Evolutionary conservation across 2,329 filamentous ascomycete genomes (phyloP), one percentile per base, ranked within the genome.

Genomic region (Aspergillus jensenii): DNA sequence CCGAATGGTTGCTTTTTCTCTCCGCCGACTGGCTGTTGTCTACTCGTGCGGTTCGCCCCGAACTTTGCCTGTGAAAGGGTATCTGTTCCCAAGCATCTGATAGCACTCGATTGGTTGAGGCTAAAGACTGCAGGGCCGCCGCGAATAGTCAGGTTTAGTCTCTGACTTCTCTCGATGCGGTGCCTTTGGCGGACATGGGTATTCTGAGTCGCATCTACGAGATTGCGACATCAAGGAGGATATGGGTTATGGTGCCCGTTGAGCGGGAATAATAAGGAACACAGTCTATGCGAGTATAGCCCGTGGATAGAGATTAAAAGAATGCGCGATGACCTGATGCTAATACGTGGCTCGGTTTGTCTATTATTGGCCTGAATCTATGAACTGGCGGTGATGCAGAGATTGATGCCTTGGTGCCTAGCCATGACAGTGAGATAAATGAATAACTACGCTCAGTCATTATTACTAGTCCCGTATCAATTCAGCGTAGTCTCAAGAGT

Each of bases 341-440:
- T 40, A 65, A 48, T 63, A 61, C 59, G 56, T 58, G 44, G 60
- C 65, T 70, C 67, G 64, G 65, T 62, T 43, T 17, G 46, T 19
- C 33, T 46, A n/a, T 23, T 45, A 15, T 21, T 25, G 27, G 25
- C 15, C 15, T 46, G 23, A 41, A 31, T 49, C 37, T 27, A 45
- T 25, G 50, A 51, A 47, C 46, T 44, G 39, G 50, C 51, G 44
- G 40, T 55, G 40, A 15, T 39, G 25, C 21, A 48, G 31, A 11
- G 6, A 45, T 46, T 40, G 54, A 40, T 25, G 49, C 50, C 56
- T 54, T 54, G 51, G 23, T 50, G 55, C 49, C 50, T 58, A 35
- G n/a, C 37, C n/a, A 55, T 41, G 35, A 48, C 17, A 31, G 46
- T 47, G 23, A 51, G 25, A 27, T 37, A 31, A 41, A 44, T 15